Evolutionary conservation across 1,284 basidiomycete genomes (phyloP), one percentile per base, ranked within the genome.

Genomic region (Ustilago crameri): DNA sequence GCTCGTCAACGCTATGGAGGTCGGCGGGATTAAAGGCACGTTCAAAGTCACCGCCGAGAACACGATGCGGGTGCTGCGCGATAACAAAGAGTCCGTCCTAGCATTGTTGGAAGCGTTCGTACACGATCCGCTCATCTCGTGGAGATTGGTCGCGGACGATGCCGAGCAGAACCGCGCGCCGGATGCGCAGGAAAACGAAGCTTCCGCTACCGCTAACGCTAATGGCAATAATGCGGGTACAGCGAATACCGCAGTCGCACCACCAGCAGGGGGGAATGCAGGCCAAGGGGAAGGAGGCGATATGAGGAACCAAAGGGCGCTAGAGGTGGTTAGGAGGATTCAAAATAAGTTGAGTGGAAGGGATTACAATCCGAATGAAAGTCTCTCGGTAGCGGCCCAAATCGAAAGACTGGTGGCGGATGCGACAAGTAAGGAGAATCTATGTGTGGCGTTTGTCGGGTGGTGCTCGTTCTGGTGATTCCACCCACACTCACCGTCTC

Each of bases 1-100:
- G 96, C 87, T 99, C 60, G 96, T 94, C 27, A 93, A 97, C 83
- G 96, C 96, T 3, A 98, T 99, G 96, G 96, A 99, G 88, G 93
- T 93, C 67, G 82, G 88, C 69, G 96, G 96, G 18, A 95, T 98
- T 75, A 93, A 97, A 81, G 96, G 96, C 37, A 96, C 93, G 78
- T 99, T 95, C 88, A 89, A 93, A 79, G 91, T 91, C 75, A 95
- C 93, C 10, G 96, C 93, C 86, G 95, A 98, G 83, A 95, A 95
- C 76, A 93, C 93, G 37, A 98, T 99, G 96, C 88, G 90, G 63
- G 96, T 99, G 7, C 85, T 98, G 64, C 90, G 96, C 32, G 93
- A 93, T 63, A 98, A 98, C 86, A 94, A 95, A 85, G 96, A 98
- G 84, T 95, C 93, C 17, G 87, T 99, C 61, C 92, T 98, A 90